phyloP scores from a whole-genome alignment of 768 basidiomycete species.

The Termitomyces sp. region DNA sequence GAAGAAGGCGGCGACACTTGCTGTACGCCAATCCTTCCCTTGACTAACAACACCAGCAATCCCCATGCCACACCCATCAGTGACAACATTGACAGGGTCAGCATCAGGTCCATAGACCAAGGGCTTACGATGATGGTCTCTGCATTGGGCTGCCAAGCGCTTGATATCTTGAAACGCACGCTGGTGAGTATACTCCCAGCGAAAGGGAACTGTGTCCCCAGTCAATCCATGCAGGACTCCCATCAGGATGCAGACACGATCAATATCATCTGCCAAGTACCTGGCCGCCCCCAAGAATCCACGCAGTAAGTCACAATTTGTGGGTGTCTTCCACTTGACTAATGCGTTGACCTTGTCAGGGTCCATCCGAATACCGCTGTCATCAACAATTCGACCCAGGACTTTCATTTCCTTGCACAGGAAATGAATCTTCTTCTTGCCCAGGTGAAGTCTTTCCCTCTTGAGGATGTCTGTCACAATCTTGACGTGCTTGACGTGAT shows the following conservation, averaged over 20 bases:
- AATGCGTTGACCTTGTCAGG: not conserved
- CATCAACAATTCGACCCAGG: not conserved
- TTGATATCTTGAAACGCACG: not conserved
- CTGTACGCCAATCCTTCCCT: not conserved
- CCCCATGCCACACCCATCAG: not conserved
- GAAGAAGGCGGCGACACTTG: not conserved
- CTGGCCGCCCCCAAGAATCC: not conserved
- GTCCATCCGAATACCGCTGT: not conserved
- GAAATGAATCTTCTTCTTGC: not conserved
- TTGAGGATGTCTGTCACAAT: not conserved
- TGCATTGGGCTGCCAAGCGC: not conserved
- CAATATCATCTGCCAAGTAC: not conserved
- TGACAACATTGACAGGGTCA: not conserved
- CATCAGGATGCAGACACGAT: not conserved
- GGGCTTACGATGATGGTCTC: not conserved
- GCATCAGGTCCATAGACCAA: not conserved
- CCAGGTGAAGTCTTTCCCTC: not conserved
- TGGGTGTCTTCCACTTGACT: not conserved
- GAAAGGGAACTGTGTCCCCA: not conserved
- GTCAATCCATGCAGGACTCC: not conserved
- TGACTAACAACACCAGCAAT: not conserved
- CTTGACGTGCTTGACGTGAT: not conserved
- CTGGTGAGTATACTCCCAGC: not conserved
- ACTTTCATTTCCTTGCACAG: not conserved
- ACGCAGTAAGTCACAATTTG: not conserved